Percentiles rank a stretch among this genome's conserved stretches.
phyloP scores from a whole-genome alignment of 805 yeast genomes.

The Candida montana region DNA sequence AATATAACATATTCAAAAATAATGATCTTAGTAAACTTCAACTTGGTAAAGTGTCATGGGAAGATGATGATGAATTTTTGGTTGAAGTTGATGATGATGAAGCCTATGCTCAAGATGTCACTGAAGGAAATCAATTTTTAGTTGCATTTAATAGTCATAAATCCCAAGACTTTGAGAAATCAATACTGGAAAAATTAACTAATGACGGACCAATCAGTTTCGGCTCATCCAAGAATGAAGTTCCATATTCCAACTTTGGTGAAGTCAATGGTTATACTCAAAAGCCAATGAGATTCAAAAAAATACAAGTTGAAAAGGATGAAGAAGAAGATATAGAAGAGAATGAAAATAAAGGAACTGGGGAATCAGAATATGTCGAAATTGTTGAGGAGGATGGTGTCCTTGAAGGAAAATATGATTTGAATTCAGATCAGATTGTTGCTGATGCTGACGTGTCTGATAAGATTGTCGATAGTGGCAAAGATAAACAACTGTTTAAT shows the following conservation, averaged over 20 bases:
- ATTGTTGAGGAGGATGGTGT: conserved; percentile 8
- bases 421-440: conserved; percentile 20
- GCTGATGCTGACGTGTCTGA: conserved; percentile 11
- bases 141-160: conserved; percentile 15
- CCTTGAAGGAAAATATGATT: conserved; percentile 21
- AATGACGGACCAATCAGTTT: conserved; percentile 15
- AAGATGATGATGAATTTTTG: conserved; percentile 45
- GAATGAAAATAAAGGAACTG: conserved; percentile 1
- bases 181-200: conserved; percentile 15
- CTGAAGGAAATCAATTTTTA: conserved; percentile 21
- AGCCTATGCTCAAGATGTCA: conserved; percentile 5
- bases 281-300: conserved; percentile 21
- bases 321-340: conserved; percentile 10
- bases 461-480: conserved; percentile 4
- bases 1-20: conserved; percentile 66
- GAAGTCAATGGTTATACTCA: conserved; percentile 11
- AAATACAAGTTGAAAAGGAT: conserved; percentile 11
- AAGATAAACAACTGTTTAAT: conserved; percentile 22
- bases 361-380: conserved; percentile 1
- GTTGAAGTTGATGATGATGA: conserved; percentile 21
- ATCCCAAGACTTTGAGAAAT: conserved; percentile 19
- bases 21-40: conserved; percentile 55
- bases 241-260: conserved; percentile 17
- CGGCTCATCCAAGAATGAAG: conserved; percentile 18
- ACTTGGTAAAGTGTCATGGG: conserved; percentile 61